These are phyloP conservation scores for Barnettozyma sp. DNA, from an alignment of 805 yeast genomes.

Conservation along the genomic window DNA sequence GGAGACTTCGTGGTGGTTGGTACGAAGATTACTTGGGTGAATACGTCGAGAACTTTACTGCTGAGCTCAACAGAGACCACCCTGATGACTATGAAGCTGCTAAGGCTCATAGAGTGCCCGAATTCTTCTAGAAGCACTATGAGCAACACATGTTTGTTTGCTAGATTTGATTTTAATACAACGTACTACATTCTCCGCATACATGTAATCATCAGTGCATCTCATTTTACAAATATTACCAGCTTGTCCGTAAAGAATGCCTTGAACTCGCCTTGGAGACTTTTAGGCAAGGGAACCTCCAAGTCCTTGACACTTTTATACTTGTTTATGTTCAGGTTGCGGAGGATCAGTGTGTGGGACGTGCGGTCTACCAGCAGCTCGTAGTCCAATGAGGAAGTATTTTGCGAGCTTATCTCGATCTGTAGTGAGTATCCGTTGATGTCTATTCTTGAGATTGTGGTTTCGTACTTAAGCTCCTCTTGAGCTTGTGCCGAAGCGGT, in stretches of 20 bases:
- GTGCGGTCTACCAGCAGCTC: constrained; percentile 24
- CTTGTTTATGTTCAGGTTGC: constrained; percentile 25
- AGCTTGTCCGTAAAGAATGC: constrained; percentile 27
- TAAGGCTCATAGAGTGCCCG: constrained; percentile 1
- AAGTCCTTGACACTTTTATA: constrained; percentile 21
- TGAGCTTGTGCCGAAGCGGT: not conserved
- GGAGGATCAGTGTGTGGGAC: constrained; percentile 27
- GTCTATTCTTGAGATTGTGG: constrained; percentile 25
- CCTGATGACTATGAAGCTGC: constrained; percentile 17
- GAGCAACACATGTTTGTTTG: too few relatives aligned
- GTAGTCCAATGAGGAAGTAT: constrained; percentile 30
- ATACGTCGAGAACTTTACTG: constrained; percentile 14
- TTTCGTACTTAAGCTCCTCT: constrained; percentile 21
- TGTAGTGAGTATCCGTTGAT: constrained; percentile 28
- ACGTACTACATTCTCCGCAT: too few relatives aligned
- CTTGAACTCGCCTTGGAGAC: constrained; percentile 23
- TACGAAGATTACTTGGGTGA: constrained; percentile 22
- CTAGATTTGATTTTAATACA: too few relatives aligned
- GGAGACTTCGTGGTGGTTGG: constrained; percentile 44
- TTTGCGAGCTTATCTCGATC: constrained; percentile 31
- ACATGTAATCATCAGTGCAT: not conserved
- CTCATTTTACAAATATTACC: constrained; percentile 25
- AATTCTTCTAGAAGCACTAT: not conserved
- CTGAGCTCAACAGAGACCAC: constrained; percentile 15
- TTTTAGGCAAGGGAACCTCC: constrained; percentile 33